Conservation (phyloP, 176 grass and related monocot genomes). For the Elaeis guineensis region DNA sequence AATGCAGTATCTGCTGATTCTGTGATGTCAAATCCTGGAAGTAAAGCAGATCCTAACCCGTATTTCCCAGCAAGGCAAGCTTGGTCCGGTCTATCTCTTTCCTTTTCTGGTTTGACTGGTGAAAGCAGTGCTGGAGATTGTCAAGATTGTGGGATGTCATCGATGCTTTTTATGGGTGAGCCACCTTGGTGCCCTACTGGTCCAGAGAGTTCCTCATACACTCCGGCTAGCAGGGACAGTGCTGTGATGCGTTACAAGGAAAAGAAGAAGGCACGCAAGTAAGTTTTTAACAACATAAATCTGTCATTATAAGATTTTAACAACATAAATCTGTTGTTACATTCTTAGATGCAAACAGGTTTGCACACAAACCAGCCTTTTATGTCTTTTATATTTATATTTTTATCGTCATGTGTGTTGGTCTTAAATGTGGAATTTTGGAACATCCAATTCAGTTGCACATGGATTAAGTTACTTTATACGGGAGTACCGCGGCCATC, state of each 20-base stretch:
- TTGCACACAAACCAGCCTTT: too few relatives aligned
- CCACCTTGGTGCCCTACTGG: conserved; percentile 55
- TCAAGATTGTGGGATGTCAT: conserved; percentile 78
- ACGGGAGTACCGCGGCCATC: too few relatives aligned
- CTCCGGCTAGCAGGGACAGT: conserved; percentile 61
- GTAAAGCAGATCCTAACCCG: conserved; percentile 60
- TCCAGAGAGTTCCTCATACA: conserved; percentile 39
- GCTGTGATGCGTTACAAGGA: conserved; percentile 93
- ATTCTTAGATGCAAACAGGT: too few relatives aligned
- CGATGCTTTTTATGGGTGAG: conserved; percentile 69
- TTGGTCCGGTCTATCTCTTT: conserved; percentile 54
- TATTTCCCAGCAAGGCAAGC: conserved; percentile 50
- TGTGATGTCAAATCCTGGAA: conserved; percentile 48
- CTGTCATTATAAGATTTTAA: conserved; percentile 23
- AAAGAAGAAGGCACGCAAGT: conserved; percentile 96
- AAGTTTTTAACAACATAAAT: conserved; percentile 18
- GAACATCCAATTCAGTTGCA: too few relatives aligned
- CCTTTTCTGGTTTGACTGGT: conserved; percentile 89
- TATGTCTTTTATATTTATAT: too few relatives aligned
- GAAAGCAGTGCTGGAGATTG: conserved; percentile 79
- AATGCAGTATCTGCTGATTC: conserved; percentile 54
- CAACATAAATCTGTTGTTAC: not conserved
- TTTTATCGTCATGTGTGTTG: too few relatives aligned
- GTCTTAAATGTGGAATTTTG: too few relatives aligned
- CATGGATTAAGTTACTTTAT: too few relatives aligned